Base-by-base conservation (phyloP, 495 filamentous ascomycete species). In the Evernia prunastri region DNA sequence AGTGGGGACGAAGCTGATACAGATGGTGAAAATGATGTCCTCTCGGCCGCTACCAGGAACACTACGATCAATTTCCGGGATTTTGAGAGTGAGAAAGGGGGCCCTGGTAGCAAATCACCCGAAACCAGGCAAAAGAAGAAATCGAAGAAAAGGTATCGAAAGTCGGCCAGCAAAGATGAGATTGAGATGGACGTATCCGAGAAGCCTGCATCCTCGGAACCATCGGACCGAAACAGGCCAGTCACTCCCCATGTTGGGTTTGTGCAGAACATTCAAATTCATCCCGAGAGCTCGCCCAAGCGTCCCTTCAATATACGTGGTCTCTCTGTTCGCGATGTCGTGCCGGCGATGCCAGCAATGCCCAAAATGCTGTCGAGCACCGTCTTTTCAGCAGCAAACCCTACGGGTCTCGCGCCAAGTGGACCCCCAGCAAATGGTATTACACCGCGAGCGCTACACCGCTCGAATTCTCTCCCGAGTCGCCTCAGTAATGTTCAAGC, bases 391-490 rank as follows among this genome's bases (percentile, higher is more conserved):
- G 70, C 70, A 12, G 68, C 74, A 1, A 78, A 78, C 49, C 69
- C 68, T 61, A 61, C 68, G 0, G 70, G 75, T 70, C 62, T 79
- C 69, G 71, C 78, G 72, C 18, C 60, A n/a, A 60, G 54, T 37
- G 65, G 76, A 6, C 56, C 74, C 36, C 77, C 79, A 20, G 79
- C 82, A 17, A 77, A 81, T 8, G 81, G 79, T 20, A 81, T 80
- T 3, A 77, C 82, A 45, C 76, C 78, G 43, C 82, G 82, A 61
- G 83, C 84, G 36, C 82, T 95, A 17, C 86, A 89, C 39, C 83
- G 91, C 54, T 90, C 89, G 36, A 89, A 84, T 69, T 96, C 91
- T 1, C 80, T 95, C 4, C 91, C 91, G 0, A 87, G 87, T 65
- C 79, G 82, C 20, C 82, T 89, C 36, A 85, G 82, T 70, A 83